These are phyloP conservation scores for Gossypium sturtianum DNA, from an alignment of 345 rosid genomes.

Conservation along the genomic window DNA sequence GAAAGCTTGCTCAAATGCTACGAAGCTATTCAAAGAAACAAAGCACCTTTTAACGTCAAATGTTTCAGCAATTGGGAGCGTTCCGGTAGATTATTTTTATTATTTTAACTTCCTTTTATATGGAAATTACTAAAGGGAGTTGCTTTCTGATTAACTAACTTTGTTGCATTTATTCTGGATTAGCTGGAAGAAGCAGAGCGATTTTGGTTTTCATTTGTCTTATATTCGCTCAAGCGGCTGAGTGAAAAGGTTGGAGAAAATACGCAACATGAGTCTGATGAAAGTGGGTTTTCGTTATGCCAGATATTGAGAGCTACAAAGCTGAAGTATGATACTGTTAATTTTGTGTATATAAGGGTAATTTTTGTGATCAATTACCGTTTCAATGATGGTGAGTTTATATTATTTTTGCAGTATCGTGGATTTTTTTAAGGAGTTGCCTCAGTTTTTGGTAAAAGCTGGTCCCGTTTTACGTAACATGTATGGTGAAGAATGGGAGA, in stretches of 20 bases:
- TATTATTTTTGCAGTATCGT: conserved; percentile 47
- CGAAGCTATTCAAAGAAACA: conserved; percentile 66
- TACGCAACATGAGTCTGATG: conserved; percentile 24
- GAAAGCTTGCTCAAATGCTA: conserved; percentile 29
- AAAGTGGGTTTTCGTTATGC: conserved; percentile 51
- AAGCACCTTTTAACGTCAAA: conserved; percentile 52
- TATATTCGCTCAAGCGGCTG: conserved; percentile 57
- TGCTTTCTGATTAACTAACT: background rate
- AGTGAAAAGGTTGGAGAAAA: conserved; percentile 38
- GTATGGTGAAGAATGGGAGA: conserved; percentile 85
- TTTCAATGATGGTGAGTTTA: background rate
- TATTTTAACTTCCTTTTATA: background rate
- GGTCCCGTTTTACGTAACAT: conserved; percentile 53
- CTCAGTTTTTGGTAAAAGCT: conserved; percentile 81
- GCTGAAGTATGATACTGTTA: conserved; percentile 53
- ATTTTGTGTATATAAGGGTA: conserved; percentile 1
- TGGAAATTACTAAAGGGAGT: background rate
- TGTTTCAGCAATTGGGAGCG: conserved; percentile 50
- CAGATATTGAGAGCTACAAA: conserved; percentile 63
- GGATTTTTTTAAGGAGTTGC: conserved; percentile 84
- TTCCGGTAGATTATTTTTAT: conserved; percentile 35
- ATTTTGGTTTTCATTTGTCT: conserved; percentile 80
- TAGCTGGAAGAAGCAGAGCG: conserved; percentile 83
- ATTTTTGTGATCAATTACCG: background rate
- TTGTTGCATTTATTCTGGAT: conserved; percentile 7